phyloP scores from a whole-genome alignment of 352 stramenopile species.

The Globisporangium camurandrum region DNA sequence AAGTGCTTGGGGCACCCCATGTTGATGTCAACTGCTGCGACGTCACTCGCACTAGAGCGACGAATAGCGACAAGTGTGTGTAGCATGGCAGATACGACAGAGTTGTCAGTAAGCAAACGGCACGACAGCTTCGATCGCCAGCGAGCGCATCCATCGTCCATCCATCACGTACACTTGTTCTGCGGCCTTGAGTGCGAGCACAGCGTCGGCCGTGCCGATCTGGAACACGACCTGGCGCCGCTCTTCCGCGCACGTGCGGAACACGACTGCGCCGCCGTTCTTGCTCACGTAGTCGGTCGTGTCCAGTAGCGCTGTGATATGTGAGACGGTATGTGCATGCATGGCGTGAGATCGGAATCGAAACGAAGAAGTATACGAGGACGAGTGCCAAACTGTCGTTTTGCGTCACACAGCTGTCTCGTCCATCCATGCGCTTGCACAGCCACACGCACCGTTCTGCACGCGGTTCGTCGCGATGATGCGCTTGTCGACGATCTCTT shows the following conservation, averaged over 20 bases:
- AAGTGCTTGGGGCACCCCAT: slow-evolving; percentile 95
- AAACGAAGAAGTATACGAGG: too few relatives aligned
- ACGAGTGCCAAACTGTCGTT: too few relatives aligned
- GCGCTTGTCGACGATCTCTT: slow-evolving; percentile 95
- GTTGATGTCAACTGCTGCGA: slow-evolving; percentile 90
- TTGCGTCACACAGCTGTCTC: not conserved
- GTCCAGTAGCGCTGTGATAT: slow-evolving; percentile 52
- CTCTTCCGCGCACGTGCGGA: slow-evolving; percentile 84
- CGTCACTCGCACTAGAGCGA: slow-evolving; percentile 61
- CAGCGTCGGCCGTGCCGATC: too few relatives aligned
- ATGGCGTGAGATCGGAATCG: too few relatives aligned
- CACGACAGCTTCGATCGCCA: too few relatives aligned
- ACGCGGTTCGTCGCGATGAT: slow-evolving; percentile 80
- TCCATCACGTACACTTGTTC: slow-evolving; percentile 63
- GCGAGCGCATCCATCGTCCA: too few relatives aligned
- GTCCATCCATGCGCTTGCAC: not conserved
- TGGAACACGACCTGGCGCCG: slow-evolving; percentile 65
- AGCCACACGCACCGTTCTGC: slow-evolving; percentile 44
- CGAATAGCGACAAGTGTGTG: too few relatives aligned
- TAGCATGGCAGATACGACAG: too few relatives aligned
- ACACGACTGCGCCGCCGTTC: slow-evolving; percentile 78
- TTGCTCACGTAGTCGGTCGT: slow-evolving; percentile 89
- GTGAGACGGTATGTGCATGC: too few relatives aligned
- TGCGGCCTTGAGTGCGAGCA: slow-evolving; percentile 68
- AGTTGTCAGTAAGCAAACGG: too few relatives aligned